Evolutionary conservation across 148 eudicot species (phyloP).

Genomic region (Camellia granthamiana): DNA sequence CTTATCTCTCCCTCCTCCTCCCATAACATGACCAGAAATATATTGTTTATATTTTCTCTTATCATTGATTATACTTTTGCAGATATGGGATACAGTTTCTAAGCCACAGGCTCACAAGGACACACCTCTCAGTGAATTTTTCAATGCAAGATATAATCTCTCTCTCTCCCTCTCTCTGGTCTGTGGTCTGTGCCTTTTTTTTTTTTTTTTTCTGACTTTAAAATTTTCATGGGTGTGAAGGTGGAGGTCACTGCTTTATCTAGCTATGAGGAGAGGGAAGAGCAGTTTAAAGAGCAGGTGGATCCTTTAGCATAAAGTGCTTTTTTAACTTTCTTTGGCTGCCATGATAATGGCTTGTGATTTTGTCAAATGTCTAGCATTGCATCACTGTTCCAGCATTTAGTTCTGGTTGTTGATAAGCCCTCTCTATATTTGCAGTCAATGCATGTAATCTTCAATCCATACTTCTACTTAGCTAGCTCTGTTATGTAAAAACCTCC

Average conservation of each 20-base stretch:
- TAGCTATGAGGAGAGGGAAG: conserved; percentile 37
- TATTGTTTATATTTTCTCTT: not conserved
- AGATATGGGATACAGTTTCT: conserved; percentile 40
- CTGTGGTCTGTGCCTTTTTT: not conserved
- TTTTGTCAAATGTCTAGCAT: not conserved
- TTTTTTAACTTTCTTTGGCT: not conserved
- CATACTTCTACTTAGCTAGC: not conserved
- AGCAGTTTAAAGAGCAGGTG: conserved; percentile 40
- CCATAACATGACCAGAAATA: not conserved
- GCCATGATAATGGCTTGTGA: not conserved
- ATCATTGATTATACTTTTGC: not conserved
- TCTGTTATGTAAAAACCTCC: not conserved
- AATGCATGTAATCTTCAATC: not conserved
- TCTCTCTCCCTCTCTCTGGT: conserved; percentile 14
- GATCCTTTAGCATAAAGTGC: not conserved
- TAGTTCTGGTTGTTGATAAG: not conserved
- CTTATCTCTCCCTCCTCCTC: not conserved
- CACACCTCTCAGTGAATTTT: conserved; percentile 38
- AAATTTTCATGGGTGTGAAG: conserved; percentile 10
- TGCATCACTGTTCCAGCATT: not conserved
- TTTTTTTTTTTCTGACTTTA: not conserved
- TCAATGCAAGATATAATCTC: conserved; percentile 28
- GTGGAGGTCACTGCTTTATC: conserved; percentile 36
- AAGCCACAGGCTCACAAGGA: conserved; percentile 35
- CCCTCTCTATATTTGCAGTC: too few relatives aligned